These are phyloP conservation scores for Russula griseocarnosa DNA, from an alignment of 768 basidiomycete species.

Conservation along the genomic window DNA sequence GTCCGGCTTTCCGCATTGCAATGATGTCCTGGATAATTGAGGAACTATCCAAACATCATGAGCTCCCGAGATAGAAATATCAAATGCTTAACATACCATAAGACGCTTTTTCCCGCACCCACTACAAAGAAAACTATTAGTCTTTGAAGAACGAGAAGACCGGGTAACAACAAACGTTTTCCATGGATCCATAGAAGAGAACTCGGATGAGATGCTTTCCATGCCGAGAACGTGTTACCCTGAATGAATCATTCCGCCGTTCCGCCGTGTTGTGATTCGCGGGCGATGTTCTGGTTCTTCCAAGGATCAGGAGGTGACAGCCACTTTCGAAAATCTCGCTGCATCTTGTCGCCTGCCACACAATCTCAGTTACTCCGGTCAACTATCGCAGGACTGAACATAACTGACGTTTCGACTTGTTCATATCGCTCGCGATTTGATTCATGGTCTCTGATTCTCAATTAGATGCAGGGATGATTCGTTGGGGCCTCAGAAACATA, in stretches of 20 bases:
- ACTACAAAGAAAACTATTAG: not conserved
- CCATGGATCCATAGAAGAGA: not conserved
- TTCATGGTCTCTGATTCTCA: not conserved
- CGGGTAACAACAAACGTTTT: not conserved
- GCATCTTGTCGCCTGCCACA: not conserved
- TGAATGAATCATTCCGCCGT: not conserved
- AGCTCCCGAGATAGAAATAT: not conserved
- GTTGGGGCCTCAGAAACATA: not conserved
- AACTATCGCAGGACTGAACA: not conserved
- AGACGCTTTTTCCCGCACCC: not conserved
- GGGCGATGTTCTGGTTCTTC: not conserved
- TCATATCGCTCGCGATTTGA: not conserved
- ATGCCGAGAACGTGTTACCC: not conserved
- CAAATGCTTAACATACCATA: not conserved
- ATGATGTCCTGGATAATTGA: not conserved
- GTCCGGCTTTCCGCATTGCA: not conserved
- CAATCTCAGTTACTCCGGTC: not conserved
- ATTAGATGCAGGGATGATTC: not conserved
- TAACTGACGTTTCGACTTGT: not conserved
- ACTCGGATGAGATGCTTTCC: not conserved
- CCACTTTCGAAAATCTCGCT: not conserved
- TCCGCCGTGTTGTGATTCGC: not conserved
- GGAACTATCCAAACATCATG: not conserved
- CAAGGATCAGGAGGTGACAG: not conserved
- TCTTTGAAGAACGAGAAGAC: not conserved